Evolutionary conservation across 352 stramenopile genomes (phyloP), one percentile per base, ranked within the genome.

Genomic region (Albugo candida): DNA sequence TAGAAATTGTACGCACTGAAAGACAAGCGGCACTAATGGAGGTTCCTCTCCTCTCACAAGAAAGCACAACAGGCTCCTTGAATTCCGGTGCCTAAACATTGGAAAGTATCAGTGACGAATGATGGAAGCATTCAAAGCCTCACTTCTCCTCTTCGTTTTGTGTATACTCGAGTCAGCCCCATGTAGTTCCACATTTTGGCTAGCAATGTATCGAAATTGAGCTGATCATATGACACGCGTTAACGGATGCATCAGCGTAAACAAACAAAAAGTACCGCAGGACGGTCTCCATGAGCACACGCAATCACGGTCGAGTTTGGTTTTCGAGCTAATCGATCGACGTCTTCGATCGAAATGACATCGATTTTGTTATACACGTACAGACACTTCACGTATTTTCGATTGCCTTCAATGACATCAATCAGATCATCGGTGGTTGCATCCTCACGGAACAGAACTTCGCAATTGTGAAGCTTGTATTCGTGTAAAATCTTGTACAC

Each of bases 341-440:
- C 87, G 61, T 99, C 95, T 71, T 99, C 96, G 48, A 99, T 97
- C 8, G 87, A 97, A 48, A 99, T 82, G 13, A 95, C 95, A 67
- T 99, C 96, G 60, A 99, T 97, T 71, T 99, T 99, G 74, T 99
- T 99, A 84, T 99, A 99, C 53, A 98, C 86, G 64, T 99, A 99
- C 41, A 98, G 61, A 56, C 80, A 97, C 76, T 96, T 96, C 52
- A 99, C 96, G 73, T 99, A 99, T 60, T 97, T 97, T 46, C 89
- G 83, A 64, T 99, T 99, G 48, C 94, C 95, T 67, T 98, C 81
- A 49, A 98, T 91, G 20, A 99, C 88, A 73, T 99, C 95, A 51
- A 99, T 97, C 31, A 99, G 62, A 56, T 98, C 86, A 65, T 99
- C 95, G 5, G 95, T 89, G 17, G 78, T 92, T 54, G 93, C 92